These are phyloP conservation scores for Uronychia setigera DNA, from an alignment of 73 alveolate species.

Conservation along the genomic window DNA sequence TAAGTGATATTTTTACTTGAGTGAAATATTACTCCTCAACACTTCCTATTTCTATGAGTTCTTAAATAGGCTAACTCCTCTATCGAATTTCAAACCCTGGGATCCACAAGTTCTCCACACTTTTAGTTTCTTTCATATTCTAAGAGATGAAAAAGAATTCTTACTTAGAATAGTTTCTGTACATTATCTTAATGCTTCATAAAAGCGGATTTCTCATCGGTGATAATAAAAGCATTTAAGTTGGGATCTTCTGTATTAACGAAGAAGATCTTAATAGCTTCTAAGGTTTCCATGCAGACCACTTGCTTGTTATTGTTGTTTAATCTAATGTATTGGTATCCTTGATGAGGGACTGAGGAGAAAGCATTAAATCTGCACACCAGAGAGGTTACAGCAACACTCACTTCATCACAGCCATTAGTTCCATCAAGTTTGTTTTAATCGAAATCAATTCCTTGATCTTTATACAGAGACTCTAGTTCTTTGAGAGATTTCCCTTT, in stretches of 20 bases:
- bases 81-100: background rate
- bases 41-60: background rate
- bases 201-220: background rate
- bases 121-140: background rate
- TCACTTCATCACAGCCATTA: background rate
- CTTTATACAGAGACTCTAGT: background rate
- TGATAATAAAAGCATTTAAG: background rate
- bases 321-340: background rate
- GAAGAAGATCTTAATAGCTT: background rate
- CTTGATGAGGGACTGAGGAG: background rate
- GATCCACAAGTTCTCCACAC: background rate
- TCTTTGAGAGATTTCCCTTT: background rate
- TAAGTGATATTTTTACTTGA: no score
- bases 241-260: background rate
- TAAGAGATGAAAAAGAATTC: background rate
- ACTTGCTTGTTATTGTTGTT: background rate
- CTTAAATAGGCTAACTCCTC: background rate
- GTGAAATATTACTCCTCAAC: background rate
- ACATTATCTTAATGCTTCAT: background rate
- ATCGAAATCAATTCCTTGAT: background rate
- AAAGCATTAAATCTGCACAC: background rate
- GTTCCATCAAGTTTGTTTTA: background rate
- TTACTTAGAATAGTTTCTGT: background rate
- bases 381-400: background rate
- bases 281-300: background rate